A percentile compares a stretch with the other conserved stretches of the same genome.
Conservation (phyloP, 768 basidiomycete genomes). For the Candolleomyces eurysporus region DNA sequence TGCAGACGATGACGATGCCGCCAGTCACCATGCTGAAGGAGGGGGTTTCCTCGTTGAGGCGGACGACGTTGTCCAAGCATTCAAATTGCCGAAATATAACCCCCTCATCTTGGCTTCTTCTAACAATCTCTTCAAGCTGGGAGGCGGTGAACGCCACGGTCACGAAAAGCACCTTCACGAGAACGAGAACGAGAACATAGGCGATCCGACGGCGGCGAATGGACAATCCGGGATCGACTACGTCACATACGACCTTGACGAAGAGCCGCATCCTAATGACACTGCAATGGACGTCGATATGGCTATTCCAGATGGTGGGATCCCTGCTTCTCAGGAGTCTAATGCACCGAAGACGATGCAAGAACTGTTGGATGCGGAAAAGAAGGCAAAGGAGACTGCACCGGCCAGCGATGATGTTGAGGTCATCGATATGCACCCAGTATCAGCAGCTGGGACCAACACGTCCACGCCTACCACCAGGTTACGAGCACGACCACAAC, state of each 20-base stretch:
- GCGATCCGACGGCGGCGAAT: neutral
- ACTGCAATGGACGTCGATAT: constrained; percentile 1
- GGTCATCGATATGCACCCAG: neutral
- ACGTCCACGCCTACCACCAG: neutral
- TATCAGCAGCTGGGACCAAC: neutral
- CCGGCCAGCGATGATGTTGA: constrained; percentile 11
- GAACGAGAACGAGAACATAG: constrained; percentile 6
- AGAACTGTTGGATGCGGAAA: constrained; percentile 34
- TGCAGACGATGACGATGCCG: constrained; percentile 13
- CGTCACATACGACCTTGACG: constrained; percentile 34
- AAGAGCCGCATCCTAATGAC: neutral
- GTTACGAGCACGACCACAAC: neutral
- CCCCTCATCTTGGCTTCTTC: constrained; percentile 25
- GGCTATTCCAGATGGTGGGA: neutral
- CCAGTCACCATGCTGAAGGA: constrained; percentile 9
- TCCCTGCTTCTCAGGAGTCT: neutral
- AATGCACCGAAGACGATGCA: constrained; percentile 56
- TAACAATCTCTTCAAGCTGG: constrained; percentile 10
- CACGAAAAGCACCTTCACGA: constrained; percentile 13
- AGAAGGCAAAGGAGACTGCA: constrained; percentile 10
- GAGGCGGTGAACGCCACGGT: constrained; percentile 4
- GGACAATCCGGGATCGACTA: constrained; percentile 17
- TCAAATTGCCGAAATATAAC: constrained; percentile 62
- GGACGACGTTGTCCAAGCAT: constrained; percentile 73
- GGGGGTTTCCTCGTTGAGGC: constrained; percentile 73